Evolutionary conservation across 2,329 filamentous ascomycete species (phyloP), one percentile per base, ranked within the genome.

Genomic region (Penicillium sp.): DNA sequence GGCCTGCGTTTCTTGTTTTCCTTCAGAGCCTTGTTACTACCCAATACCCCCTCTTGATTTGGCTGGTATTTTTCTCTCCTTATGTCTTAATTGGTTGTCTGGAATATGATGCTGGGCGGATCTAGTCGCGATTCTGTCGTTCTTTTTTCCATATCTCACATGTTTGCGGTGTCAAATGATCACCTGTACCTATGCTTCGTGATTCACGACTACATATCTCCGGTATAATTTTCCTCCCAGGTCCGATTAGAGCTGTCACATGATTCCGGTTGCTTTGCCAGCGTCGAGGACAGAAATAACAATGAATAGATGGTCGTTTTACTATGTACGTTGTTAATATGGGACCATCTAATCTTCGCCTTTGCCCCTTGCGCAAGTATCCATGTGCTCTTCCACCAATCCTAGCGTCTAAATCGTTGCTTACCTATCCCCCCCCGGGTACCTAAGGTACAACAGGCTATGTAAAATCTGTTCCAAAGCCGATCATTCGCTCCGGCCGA

Each of bases 11-110:
- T 54, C 21, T 21, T 23, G 4, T 39, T 50, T 7, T 41, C 21
- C 18, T 23, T 37, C 35, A 6, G 5, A 47, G 18, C 31, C 18
- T 42, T 46, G 23, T 54, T 46, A 29, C 41, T 59, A 50, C 46
- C 44, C 53, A 63, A 65, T 64, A 64, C 61, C 62, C 62, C 56
- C 34, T 34, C 38, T 59, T 58, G 42, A 51, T 49, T 57, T 58
- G 61, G 60, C 46, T 61, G 60, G 61, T 63, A 63, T 60, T 48
- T 56, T 55, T 53, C 55, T 57, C 47, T 59, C 55, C 7, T 58
- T 60, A 45, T 52, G n/a, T 32, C 25, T 52, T 44, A 46, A 52
- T 52, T 32, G 25, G 27, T 54, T 41, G 32, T 53, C 41, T 49
- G 25, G 42, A 51, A 46, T 57, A 50, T 46, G 49, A 41, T 46